phyloP scores from a whole-genome alignment of 805 yeast genomes.

The Saccharomycopsis amapae region DNA sequence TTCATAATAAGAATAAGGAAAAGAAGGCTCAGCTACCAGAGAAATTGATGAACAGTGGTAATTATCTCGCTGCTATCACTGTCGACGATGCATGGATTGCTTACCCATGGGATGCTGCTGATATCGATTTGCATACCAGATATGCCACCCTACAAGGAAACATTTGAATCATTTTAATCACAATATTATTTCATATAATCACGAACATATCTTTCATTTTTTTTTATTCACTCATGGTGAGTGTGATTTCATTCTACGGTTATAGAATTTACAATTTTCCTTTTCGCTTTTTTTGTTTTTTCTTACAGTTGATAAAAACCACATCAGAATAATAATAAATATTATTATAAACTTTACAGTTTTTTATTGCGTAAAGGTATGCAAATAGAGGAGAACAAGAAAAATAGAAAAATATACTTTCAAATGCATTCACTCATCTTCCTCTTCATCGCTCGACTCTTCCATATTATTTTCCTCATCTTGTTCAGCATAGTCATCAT shows the following conservation, averaged over 20 bases:
- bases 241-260: too few species aligned
- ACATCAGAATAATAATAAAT: neutral
- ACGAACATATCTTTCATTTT: too few species aligned
- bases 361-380: too few species aligned
- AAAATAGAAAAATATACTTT: neutral
- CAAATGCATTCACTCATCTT: neutral
- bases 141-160: constrained; percentile 63
- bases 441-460: constrained; percentile 2
- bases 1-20: constrained; percentile 77
- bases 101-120: constrained; percentile 84
- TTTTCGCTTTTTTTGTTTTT: neutral
- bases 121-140: constrained; percentile 70
- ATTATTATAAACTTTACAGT: too few species aligned
- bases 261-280: neutral
- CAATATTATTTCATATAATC: too few species aligned
- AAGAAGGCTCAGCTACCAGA: constrained; percentile 69
- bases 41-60: constrained; percentile 53
- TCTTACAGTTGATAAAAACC: too few species aligned
- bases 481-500: constrained; percentile 10
- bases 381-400: neutral
- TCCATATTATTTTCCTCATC: constrained; percentile 11
- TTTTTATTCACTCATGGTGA: too few species aligned
- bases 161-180: too few species aligned
- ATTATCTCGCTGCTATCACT: constrained; percentile 67
- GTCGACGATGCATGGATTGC: constrained; percentile 80